Base-by-base conservation (phyloP, 139 green algal genomes). In the Tetradesmus lagerheimii region DNA sequence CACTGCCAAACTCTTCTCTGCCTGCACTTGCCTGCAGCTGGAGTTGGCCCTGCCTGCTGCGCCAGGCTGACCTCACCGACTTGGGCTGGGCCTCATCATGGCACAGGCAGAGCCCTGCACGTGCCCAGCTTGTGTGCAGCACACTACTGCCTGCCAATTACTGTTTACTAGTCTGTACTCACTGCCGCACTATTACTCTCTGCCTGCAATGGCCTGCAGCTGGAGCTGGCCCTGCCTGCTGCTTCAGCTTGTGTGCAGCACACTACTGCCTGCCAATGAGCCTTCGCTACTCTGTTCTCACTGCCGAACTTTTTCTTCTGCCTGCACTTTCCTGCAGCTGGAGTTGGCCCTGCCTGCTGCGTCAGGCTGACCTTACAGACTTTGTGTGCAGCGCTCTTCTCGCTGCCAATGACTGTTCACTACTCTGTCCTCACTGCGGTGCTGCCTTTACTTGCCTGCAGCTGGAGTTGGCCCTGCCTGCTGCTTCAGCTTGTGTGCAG, bases 391-490 rank as follows among this genome's bases (percentile, higher is more conserved):
- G n/a, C n/a, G n/a, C n/a, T n/a, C n/a, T n/a, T n/a, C n/a, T n/a
- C n/a, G n/a, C n/a, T n/a, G n/a, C n/a, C n/a, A n/a, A n/a, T n/a
- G n/a, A n/a, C n/a, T n/a, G n/a, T n/a, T n/a, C n/a, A n/a, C n/a
- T n/a, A n/a, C n/a, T n/a, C n/a, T n/a, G n/a, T n/a, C n/a, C n/a
- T n/a, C n/a, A 57, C 14, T 57, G 45, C 41, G 66, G 41, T 27
- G 0, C 39, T 78, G 67, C 67, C n/a, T 29, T 14, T 5, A 11
- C 11, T 20, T 27, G 45, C 45, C 1, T 37, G 45, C 86, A 90
- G 86, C 74, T 90, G 86, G 86, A 38, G 25, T 25, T 90, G 74
- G 75, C 86, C 86, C 16, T 90, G 86, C 35, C 45, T 90, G 74
- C 86, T 90, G 15, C 20, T 20, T 3, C 47, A 43, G 23, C n/a